Evolutionary conservation across 2,329 filamentous ascomycete genomes (phyloP), one percentile per base, ranked within the genome.

Genomic region (Phaeophleospora eucalypticola): DNA sequence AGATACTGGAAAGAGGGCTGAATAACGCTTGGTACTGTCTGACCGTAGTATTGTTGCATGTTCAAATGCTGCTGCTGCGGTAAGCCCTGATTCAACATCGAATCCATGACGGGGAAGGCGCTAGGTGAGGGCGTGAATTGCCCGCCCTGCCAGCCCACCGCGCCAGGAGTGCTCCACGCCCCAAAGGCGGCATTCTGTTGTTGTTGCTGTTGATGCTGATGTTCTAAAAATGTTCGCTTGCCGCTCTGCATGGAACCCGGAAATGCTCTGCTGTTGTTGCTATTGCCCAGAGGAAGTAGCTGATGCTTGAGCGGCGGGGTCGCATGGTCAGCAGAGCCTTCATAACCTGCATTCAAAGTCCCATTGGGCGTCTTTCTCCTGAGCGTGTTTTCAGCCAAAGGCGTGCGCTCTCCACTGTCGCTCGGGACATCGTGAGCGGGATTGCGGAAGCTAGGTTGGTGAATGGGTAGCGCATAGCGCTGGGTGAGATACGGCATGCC

Each of bases 291-390:
- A 2, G 87, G 83, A 20, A 95, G 73, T 16, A 93, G 75, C 64
- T 95, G 81, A 64, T 95, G 89, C 69, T 96, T 96, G 1, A 84
- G 82, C 24, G 62, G 54, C 34, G 57, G 59, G 21, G 58, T 56
- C 15, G 49, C 24, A 16, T 58, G 55, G 32, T 62, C 60, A 9
- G 53, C 56, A 4, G 87, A 87, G 24, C 87, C 89, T 75, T 97
- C 90, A 62, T 95, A 96, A 9, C 89, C 89, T 44, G 87, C 89
- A 55, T 91, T 85, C 51, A 97, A 79, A 32, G 89, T 95, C n/a
- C 91, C 93, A 62, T 84, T 91, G 3, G 91, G 93, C 7, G 91
- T 97, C 68, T 97, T 97, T 56, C 91, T 82, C 56, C 91, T 82
- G 46, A 96, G 75, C 58, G 88, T 86, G 66, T 95, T 83, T 66